phyloP scores from a whole-genome alignment of 805 yeast species.

The Nakazawaea siamensis region DNA sequence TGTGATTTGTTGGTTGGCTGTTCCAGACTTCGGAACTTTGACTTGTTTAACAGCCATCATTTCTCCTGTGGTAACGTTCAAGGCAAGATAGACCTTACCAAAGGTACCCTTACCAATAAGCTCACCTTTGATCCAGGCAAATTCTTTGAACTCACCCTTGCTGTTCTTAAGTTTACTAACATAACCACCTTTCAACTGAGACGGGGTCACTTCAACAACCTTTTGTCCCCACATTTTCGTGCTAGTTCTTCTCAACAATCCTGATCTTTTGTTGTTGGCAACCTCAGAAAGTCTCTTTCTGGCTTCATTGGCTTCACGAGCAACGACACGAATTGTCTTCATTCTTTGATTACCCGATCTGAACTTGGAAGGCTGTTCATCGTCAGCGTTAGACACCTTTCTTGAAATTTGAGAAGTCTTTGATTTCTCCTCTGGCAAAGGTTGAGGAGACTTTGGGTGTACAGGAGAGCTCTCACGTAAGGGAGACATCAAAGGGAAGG shows the following conservation, averaged over 20 bases:
- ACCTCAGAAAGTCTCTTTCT: conserved; percentile 29
- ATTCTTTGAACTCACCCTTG: conserved; percentile 69
- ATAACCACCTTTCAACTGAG: conserved; percentile 51
- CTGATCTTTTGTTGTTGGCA: conserved; percentile 12
- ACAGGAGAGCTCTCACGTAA: conserved; percentile 17
- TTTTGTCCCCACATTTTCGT: conserved; percentile 98
- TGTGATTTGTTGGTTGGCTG: conserved; percentile 33
- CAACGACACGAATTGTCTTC: conserved; percentile 90
- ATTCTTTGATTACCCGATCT: conserved; percentile 41
- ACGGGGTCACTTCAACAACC: conserved; percentile 83
- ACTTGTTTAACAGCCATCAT: conserved; percentile 99
- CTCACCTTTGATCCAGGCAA: conserved; percentile 98
- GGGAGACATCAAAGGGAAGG: conserved; percentile 51
- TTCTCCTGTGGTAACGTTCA: conserved; percentile 94
- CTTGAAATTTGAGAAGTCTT: conserved; percentile 22
- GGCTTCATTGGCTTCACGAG: conserved; percentile 76
- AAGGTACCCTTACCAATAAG: conserved; percentile 94
- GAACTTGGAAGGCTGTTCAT: conserved; percentile 10
- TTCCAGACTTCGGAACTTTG: conserved; percentile 31
- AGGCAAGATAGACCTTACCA: conserved; percentile 86
- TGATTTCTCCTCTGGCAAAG: background rate
- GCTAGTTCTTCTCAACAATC: conserved; percentile 59
- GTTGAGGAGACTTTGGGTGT: conserved; percentile 2
- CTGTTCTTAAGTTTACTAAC: conserved; percentile 58
- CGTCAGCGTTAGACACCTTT: conserved; percentile 31